These are phyloP conservation scores for Solanum gracilifrons DNA, from an alignment of 257 asterid genomes.

Conservation along the genomic window DNA sequence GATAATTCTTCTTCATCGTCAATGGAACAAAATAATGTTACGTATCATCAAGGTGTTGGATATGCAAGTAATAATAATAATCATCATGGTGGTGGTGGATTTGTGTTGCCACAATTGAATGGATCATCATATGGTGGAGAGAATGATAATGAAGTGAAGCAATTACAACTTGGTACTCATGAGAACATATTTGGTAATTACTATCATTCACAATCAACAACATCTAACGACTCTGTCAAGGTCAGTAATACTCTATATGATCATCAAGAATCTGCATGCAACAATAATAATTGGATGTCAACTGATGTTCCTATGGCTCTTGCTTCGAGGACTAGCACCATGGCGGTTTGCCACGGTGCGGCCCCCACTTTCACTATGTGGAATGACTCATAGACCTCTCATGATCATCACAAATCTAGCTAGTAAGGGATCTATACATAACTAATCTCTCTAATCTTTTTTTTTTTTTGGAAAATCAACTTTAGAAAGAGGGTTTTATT, in stretches of 20 bases:
- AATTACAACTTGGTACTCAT: conserved; percentile 11
- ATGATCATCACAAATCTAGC: background rate
- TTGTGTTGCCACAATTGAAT: conserved; percentile 26
- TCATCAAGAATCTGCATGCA: conserved; percentile 10
- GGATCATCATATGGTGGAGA: conserved; percentile 5
- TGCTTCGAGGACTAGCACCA: conserved; percentile 16
- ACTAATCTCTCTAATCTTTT: conserved; percentile 19
- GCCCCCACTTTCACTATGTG: conserved; percentile 44
- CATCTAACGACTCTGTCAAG: conserved; percentile 6
- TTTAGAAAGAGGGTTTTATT: background rate
- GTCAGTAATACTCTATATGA: conserved; percentile 10
- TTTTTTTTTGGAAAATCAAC: background rate
- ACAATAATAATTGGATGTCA: conserved; percentile 27
- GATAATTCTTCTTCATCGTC: conserved; percentile 20
- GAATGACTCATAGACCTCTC: conserved; percentile 38
- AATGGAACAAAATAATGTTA: conserved; percentile 15
- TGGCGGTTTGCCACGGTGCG: conserved; percentile 29
- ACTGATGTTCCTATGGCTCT: conserved; percentile 27
- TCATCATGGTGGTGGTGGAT: background rate
- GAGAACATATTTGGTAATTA: conserved; percentile 26
- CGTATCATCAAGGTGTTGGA: conserved; percentile 8
- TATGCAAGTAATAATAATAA: background rate
- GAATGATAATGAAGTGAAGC: conserved; percentile 15
- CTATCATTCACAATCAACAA: conserved; percentile 25
- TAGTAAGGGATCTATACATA: conserved; percentile 20